A percentile compares a stretch with the other conserved stretches of the same genome.
Evolutionary conservation across 805 yeast genomes (phyloP).

Genomic region (Myxozyma geophila): DNA sequence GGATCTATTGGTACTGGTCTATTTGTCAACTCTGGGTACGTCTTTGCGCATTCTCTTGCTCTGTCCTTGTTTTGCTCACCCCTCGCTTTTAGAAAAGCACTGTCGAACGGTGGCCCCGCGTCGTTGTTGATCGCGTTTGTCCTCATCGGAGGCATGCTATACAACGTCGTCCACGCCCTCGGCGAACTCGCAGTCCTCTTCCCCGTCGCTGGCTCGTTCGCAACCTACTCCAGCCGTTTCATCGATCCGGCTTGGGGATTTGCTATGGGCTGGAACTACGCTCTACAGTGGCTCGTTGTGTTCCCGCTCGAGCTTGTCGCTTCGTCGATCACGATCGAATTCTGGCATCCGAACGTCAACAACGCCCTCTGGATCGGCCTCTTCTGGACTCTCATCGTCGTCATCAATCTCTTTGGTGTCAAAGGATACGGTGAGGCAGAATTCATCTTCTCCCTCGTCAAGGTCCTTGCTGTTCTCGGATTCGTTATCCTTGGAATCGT

Average conservation of each 20-base stretch:
- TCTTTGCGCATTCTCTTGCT: not conserved
- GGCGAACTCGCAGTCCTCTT: conserved; percentile 69
- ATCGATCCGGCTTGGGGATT: conserved; percentile 72
- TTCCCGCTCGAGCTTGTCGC: conserved; percentile 70
- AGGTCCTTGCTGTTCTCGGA: conserved; percentile 62
- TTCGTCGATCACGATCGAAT: conserved; percentile 60
- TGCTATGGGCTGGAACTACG: conserved; percentile 74
- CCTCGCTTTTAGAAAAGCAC: conserved; percentile 40
- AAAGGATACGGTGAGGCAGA: conserved; percentile 71
- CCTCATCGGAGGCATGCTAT: conserved; percentile 57
- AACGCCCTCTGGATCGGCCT: conserved; percentile 63
- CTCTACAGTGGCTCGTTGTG: conserved; percentile 65
- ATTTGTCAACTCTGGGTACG: conserved; percentile 46
- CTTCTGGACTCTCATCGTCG: conserved; percentile 56
- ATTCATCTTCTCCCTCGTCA: conserved; percentile 61
- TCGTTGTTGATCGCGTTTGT: conserved; percentile 56
- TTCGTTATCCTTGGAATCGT: conserved; percentile 64
- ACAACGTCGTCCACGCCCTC: conserved; percentile 56
- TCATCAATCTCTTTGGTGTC: conserved; percentile 60
- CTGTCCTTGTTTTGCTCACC: not conserved
- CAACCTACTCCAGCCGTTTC: conserved; percentile 62
- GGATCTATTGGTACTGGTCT: conserved; percentile 83
- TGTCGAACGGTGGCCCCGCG: conserved; percentile 58
- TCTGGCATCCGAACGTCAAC: conserved; percentile 55
- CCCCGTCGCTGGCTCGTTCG: conserved; percentile 65